Base-by-base conservation (phyloP, 805 yeast species). In the Torulaspora indica region DNA sequence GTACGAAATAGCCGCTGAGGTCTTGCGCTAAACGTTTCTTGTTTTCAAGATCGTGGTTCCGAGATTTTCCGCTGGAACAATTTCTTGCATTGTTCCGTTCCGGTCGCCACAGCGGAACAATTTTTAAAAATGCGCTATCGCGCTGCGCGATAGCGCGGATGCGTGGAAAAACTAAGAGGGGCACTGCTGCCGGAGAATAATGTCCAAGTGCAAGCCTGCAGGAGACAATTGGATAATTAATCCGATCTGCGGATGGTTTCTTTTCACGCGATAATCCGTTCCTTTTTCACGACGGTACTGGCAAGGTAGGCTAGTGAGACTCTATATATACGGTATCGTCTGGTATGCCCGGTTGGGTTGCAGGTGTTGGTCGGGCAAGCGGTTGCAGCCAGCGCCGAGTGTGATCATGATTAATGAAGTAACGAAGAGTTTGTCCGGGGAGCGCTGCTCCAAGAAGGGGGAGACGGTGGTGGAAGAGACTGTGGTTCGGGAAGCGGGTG, bases 391-490 rank as follows among this genome's bases (percentile, higher is more conserved):
- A n/a, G n/a, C n/a, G n/a, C n/a, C 5, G 22, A 20, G 22, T 20
- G 22, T 20, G 22, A 22, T 18, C 8, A 42, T 42, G 45, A 42
- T 42, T 27, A 42, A 42, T 32, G 42, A 34, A 20, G 25, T 38
- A 14, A 39, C 46, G n/a, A 43, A 29, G 14, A 30, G 24, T 17
- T 8, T 29, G 33, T 18, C 34, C n/a, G 12, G 23, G 18, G 34
- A 14, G 13, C 34, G 14, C 8, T 31, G 34, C 15, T 9, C 20
- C 7, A 31, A 31, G 34, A 31, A 15, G 34, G 34, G 14, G 12
- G 34, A 31, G 4, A 14, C 22, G 18, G 34, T 31, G 40, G 27
- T 8, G 3, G 27, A 38, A 5, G 28, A 18, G 4, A 13, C 27
- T 17, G 34, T 32, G 8, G 30, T 24, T 12, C 10, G 28, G n/a